These are phyloP conservation scores for Euphrasia arctica DNA, from an alignment of 305 asterid species.

Conservation along the genomic window DNA sequence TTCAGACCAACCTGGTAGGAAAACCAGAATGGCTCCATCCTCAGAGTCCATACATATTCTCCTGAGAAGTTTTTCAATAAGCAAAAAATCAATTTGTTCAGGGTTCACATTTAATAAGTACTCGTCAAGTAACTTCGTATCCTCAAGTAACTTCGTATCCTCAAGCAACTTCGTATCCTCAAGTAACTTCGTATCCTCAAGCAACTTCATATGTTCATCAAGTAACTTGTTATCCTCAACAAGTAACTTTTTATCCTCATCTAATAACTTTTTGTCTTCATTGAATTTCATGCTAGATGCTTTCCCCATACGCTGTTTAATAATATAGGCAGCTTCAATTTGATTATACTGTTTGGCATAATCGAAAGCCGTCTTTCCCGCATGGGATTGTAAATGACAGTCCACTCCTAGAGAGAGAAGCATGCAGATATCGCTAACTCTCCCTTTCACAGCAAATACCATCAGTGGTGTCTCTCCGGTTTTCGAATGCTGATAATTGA, in stretches of 20 bases:
- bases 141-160: slow-evolving; percentile 50
- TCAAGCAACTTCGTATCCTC: slow-evolving; percentile 42
- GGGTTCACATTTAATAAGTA: slow-evolving; percentile 68
- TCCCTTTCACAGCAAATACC: slow-evolving; percentile 85
- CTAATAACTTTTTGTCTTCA: slow-evolving; percentile 58
- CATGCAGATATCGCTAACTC: slow-evolving; percentile 75
- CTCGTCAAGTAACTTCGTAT: slow-evolving; percentile 60
- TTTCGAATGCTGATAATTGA: slow-evolving; percentile 70
- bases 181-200: too few species aligned
- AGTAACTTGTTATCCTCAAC: slow-evolving; percentile 64
- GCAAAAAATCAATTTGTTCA: slow-evolving; percentile 70
- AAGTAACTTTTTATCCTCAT: slow-evolving; percentile 58
- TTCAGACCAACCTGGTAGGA: slow-evolving; percentile 99
- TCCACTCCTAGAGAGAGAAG: slow-evolving; percentile 86
- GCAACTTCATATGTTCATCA: slow-evolving; percentile 30
- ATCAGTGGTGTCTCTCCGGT: slow-evolving; percentile 85
- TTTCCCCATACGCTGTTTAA: slow-evolving; percentile 55
- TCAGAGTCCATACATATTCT: slow-evolving; percentile 68
- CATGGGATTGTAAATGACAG: slow-evolving; percentile 49
- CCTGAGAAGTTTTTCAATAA: slow-evolving; percentile 75
- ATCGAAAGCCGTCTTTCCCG: slow-evolving; percentile 69
- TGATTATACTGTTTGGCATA: slow-evolving; percentile 66
- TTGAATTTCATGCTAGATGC: slow-evolving; percentile 33
- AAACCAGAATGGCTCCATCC: slow-evolving; percentile 89
- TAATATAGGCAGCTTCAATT: slow-evolving; percentile 59